Conservation (phyloP, 2,329 filamentous ascomycete genomes). For the Alternaria metachromatica region DNA sequence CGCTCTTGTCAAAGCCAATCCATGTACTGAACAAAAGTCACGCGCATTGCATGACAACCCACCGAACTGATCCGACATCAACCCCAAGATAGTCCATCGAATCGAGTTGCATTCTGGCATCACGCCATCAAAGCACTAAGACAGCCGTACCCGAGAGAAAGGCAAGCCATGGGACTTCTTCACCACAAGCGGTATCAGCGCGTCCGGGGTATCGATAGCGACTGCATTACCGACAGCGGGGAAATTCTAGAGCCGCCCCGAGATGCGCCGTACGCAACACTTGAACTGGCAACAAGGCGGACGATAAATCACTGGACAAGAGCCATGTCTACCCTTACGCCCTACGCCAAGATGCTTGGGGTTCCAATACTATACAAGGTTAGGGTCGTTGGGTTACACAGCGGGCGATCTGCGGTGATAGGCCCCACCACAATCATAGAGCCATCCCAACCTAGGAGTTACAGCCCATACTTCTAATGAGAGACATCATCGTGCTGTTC, state of each 20-base stretch:
- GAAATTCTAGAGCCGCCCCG: conserved; percentile 19
- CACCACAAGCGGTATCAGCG: conserved; percentile 5
- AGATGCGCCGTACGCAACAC: conserved; percentile 15
- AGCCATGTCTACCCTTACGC: conserved; percentile 8
- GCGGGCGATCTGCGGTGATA: conserved; percentile 27
- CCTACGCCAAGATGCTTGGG: conserved; percentile 32
- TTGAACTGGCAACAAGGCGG: conserved; percentile 9
- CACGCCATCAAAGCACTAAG: not conserved
- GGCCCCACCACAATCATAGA: conserved; percentile 26
- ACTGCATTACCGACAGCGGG: conserved; percentile 18
- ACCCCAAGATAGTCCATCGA: not conserved
- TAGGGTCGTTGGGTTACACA: conserved; percentile 31
- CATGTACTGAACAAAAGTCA: not conserved
- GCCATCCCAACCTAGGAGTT: conserved; percentile 11
- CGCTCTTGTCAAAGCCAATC: not conserved
- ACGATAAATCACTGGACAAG: conserved; percentile 11
- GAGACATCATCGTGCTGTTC: conserved; percentile 4
- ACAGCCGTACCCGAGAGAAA: not conserved
- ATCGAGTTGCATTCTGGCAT: not conserved
- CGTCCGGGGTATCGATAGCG: conserved; percentile 13
- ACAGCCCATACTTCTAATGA: conserved; percentile 6
- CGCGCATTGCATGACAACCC: not conserved
- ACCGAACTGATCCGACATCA: not conserved
- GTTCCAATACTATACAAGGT: conserved; percentile 42
- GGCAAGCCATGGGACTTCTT: conserved; percentile 6